Conservation (phyloP, 2,329 filamentous ascomycete genomes). For the Huntiella decipiens region DNA sequence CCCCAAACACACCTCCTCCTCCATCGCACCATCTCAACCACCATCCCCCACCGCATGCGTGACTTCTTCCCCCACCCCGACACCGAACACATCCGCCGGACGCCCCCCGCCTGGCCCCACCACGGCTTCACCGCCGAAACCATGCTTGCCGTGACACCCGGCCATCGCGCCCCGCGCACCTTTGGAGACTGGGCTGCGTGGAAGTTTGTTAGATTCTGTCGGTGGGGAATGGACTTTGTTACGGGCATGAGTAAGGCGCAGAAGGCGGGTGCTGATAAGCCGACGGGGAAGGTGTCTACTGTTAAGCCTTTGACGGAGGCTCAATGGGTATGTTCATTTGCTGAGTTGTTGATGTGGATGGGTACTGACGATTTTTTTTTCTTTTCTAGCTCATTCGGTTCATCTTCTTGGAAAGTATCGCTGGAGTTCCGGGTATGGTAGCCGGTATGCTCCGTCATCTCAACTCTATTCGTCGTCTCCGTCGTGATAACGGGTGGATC, state of each 20-base stretch:
- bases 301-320: slow-evolving; percentile 53
- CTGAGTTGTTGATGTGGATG: background rate
- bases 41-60: slow-evolving; percentile 25
- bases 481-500: slow-evolving; percentile 92
- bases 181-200: slow-evolving; percentile 65
- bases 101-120: slow-evolving; percentile 49
- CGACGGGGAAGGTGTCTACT: slow-evolving; percentile 34
- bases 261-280: slow-evolving; percentile 38
- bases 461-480: slow-evolving; percentile 63
- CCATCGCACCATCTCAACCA: slow-evolving; percentile 30
- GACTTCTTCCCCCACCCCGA: slow-evolving; percentile 45
- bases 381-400: slow-evolving; percentile 47
- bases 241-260: slow-evolving; percentile 60
- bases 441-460: slow-evolving; percentile 86
- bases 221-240: slow-evolving; percentile 63
- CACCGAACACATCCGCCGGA: slow-evolving; percentile 41
- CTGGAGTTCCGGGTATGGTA: slow-evolving; percentile 92
- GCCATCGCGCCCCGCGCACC: slow-evolving; percentile 55
- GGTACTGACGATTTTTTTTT: background rate
- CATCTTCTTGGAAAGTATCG: slow-evolving; percentile 85
- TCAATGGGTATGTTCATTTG: slow-evolving; percentile 45
- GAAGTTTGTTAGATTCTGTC: slow-evolving; percentile 52
- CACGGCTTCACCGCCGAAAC: slow-evolving; percentile 60
- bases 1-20: slow-evolving; percentile 11
- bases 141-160: slow-evolving; percentile 55